phyloP scores from a whole-genome alignment of 1,284 basidiomycete genomes.

The Neonothopanus nambi region DNA sequence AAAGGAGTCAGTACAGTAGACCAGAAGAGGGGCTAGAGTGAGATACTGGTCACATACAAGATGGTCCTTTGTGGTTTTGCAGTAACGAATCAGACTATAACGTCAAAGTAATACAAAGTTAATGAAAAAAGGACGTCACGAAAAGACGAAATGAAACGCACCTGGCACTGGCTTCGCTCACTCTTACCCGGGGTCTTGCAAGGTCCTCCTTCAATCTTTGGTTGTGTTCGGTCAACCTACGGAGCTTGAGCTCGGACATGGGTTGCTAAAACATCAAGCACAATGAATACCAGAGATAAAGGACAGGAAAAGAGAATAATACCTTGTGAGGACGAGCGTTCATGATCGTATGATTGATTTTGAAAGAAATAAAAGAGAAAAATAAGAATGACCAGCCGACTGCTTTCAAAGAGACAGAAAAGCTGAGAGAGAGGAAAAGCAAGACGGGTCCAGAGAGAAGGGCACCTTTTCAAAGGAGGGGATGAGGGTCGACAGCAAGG shows the following conservation, averaged over 20 bases:
- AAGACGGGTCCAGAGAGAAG: neutral
- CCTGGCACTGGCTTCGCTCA: conserved; percentile 91
- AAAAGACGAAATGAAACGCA: conserved; percentile 38
- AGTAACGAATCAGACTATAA: conserved; percentile 80
- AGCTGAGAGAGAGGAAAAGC: conserved; percentile 24
- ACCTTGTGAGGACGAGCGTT: conserved; percentile 19
- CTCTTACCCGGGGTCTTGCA: conserved; percentile 81
- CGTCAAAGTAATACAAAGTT: conserved; percentile 28
- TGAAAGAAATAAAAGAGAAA: conserved; percentile 7
- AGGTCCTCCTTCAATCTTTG: conserved; percentile 89
- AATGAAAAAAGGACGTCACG: neutral
- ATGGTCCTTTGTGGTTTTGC: conserved; percentile 87
- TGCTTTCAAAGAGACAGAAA: conserved; percentile 7
- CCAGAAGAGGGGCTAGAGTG: neutral
- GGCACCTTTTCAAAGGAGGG: conserved; percentile 11
- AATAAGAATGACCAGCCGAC: conserved; percentile 14
- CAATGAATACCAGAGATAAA: conserved; percentile 5
- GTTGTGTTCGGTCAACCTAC: conserved; percentile 92
- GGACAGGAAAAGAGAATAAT: neutral
- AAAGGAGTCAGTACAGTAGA: neutral
- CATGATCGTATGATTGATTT: conserved; percentile 11
- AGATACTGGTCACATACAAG: conserved; percentile 7
- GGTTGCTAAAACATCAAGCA: conserved; percentile 57
- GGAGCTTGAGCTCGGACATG: conserved; percentile 96
- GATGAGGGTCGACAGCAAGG: neutral